Evolutionary conservation across 2,329 filamentous ascomycete species (phyloP).

Genomic region (Rhynchosporium secalis): DNA sequence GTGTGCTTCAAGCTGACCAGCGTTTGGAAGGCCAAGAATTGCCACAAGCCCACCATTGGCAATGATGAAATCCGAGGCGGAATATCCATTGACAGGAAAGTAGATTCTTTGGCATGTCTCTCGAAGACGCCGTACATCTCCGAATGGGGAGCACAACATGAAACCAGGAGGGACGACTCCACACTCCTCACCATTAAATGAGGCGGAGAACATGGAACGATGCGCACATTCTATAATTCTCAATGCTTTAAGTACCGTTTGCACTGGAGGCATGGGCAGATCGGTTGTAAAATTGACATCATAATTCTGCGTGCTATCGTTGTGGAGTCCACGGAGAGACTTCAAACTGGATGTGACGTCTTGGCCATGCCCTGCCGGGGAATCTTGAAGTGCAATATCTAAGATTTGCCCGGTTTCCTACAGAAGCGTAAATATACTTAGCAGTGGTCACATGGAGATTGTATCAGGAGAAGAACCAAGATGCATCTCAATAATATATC

Average conservation of each 20-base stretch:
- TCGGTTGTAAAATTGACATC: conserved; percentile 9
- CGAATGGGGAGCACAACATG: conserved; percentile 15
- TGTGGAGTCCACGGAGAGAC: neutral
- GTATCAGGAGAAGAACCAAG: no score
- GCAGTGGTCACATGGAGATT: no score
- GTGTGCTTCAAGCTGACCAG: neutral
- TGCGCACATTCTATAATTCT: conserved; percentile 12
- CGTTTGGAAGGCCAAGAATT: conserved; percentile 10
- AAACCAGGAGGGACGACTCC: conserved; percentile 9
- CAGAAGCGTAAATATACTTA: no score
- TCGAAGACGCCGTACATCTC: neutral
- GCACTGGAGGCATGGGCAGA: conserved; percentile 14
- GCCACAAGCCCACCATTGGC: conserved; percentile 16
- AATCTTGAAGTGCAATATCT: conserved; percentile 18
- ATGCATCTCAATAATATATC: no score
- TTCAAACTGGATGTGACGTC: conserved; percentile 18
- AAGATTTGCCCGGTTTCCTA: conserved; percentile 18
- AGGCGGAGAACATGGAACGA: neutral
- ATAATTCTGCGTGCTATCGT: neutral
- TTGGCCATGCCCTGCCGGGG: conserved; percentile 7
- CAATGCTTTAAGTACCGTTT: conserved; percentile 12
- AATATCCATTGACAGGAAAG: conserved; percentile 21
- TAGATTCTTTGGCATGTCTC: conserved; percentile 18
- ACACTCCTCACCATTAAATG: neutral
- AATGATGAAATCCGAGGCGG: conserved; percentile 20